These are phyloP conservation scores for Punica granatum DNA, from an alignment of 345 rosid genomes.

Conservation along the genomic window DNA sequence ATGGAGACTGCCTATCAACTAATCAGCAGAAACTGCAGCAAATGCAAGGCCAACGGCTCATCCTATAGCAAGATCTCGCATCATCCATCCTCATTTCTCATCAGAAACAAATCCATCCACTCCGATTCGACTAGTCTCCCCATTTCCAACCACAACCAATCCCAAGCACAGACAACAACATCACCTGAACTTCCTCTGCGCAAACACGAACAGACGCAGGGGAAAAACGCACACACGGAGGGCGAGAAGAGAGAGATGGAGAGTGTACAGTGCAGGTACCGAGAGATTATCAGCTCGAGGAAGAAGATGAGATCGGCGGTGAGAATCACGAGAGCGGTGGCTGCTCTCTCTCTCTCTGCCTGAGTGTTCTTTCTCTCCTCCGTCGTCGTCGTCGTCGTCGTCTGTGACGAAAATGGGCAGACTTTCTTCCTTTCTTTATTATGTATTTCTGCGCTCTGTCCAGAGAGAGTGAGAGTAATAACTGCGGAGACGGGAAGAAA, in stretches of 20 bases:
- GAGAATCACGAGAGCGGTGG: neutral
- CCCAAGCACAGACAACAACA: neutral
- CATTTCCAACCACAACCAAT: neutral
- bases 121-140: neutral
- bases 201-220: neutral
- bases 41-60: neutral
- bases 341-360: neutral
- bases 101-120: neutral
- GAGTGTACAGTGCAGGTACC: neutral
- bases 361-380: neutral
- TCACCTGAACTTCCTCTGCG: neutral
- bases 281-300: neutral
- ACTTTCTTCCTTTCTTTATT: neutral
- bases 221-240: neutral
- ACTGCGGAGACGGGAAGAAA: constrained; percentile 16
- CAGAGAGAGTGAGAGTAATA: constrained; percentile 1
- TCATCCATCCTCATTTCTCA: constrained; percentile 4
- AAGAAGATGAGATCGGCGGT: neutral
- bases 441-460: neutral
- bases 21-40: neutral
- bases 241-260: neutral
- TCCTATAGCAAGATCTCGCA: neutral
- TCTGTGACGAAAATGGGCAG: neutral
- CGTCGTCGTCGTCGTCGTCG: constrained; percentile 3
- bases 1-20: neutral